Conservation (phyloP, 83 land plant species). For the Thuja plicata region DNA sequence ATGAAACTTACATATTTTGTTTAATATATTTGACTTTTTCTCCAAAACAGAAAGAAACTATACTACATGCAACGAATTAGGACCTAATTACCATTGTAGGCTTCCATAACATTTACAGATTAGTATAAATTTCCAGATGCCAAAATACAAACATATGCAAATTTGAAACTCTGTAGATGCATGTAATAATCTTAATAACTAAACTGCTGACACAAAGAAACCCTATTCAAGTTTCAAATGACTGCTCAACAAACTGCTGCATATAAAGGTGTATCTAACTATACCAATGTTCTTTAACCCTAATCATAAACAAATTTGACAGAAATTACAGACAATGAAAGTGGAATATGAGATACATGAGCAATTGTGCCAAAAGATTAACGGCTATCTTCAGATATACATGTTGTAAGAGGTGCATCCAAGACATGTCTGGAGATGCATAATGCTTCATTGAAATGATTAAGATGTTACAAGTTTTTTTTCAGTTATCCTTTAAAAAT, state of each 20-base stretch:
- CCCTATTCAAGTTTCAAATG: background rate
- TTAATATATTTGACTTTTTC: too few species aligned
- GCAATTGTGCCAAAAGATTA: background rate
- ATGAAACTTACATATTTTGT: too few species aligned
- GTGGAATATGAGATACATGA: background rate
- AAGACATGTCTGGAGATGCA: background rate
- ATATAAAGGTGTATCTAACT: background rate
- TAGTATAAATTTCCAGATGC: background rate
- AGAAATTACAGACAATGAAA: background rate
- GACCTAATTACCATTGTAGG: background rate
- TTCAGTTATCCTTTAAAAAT: background rate
- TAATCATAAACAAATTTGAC: background rate
- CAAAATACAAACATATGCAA: background rate
- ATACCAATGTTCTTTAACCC: background rate
- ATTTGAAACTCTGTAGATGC: background rate
- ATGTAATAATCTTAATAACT: slow-evolving; percentile 6
- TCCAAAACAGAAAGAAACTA: too few species aligned
- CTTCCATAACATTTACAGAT: background rate
- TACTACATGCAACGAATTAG: background rate
- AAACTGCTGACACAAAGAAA: background rate
- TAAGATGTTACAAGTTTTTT: background rate
- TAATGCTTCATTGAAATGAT: background rate
- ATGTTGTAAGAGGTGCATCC: background rate
- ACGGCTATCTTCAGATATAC: background rate
- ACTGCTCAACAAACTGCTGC: background rate